A percentile compares a stretch with the other conserved stretches of the same genome.
These are phyloP conservation scores for Omphalotus guepiniiformis DNA, from an alignment of 768 basidiomycete species.

Conservation along the genomic window DNA sequence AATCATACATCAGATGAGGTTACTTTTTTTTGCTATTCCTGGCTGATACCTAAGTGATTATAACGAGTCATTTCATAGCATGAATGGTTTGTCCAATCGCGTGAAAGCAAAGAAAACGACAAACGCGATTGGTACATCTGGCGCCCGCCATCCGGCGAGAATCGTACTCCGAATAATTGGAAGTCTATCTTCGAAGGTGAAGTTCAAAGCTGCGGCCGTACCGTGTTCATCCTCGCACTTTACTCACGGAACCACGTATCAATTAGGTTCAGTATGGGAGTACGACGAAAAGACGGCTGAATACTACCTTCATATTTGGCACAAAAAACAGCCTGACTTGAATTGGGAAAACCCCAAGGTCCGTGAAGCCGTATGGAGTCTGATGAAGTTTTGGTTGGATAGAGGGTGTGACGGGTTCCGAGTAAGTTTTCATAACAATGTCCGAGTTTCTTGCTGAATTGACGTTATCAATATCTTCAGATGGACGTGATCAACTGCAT, in stretches of 20 bases:
- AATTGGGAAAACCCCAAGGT: conserved; percentile 73
- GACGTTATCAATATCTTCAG: conserved; percentile 22
- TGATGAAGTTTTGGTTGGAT: conserved; percentile 74
- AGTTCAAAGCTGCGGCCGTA: conserved; percentile 7
- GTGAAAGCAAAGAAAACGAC: conserved; percentile 43
- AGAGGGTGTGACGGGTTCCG: conserved; percentile 74
- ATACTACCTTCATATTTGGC: conserved; percentile 71
- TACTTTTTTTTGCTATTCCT: conserved; percentile 6
- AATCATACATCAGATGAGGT: conserved; percentile 73
- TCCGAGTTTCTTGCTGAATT: not conserved
- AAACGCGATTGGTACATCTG: conserved; percentile 80
- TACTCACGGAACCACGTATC: not conserved
- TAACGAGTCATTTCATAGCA: conserved; percentile 42
- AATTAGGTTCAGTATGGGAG: conserved; percentile 63
- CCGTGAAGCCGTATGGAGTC: conserved; percentile 52
- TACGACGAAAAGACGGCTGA: conserved; percentile 61
- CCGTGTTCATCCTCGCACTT: not conserved
- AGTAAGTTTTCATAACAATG: conserved; percentile 45
- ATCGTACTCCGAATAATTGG: conserved; percentile 72
- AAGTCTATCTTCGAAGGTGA: conserved; percentile 58
- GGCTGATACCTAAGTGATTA: not conserved
- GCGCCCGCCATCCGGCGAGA: conserved; percentile 54
- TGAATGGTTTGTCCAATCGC: conserved; percentile 63
- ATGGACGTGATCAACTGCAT: conserved; percentile 72
- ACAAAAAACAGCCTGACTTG: conserved; percentile 65